These are phyloP conservation scores for Rutstroemia sp. DNA, from an alignment of 2,329 filamentous ascomycete species.

Conservation along the genomic window DNA sequence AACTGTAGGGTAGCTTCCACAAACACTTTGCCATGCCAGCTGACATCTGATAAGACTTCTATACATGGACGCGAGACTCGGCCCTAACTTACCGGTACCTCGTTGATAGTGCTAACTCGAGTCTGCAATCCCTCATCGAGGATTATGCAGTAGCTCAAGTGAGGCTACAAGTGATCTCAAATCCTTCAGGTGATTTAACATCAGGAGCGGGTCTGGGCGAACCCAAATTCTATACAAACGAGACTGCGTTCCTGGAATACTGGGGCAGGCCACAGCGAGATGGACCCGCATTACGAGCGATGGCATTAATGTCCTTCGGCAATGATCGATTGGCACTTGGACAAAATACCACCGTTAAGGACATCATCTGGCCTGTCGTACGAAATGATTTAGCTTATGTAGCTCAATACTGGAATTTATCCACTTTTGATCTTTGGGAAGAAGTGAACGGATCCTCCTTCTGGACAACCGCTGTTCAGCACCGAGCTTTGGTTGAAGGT, in stretches of 20 bases:
- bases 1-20: constrained; percentile 39
- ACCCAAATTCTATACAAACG: constrained; percentile 63
- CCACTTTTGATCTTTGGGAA: constrained; percentile 74
- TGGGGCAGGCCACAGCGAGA: constrained; percentile 66
- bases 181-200: constrained; percentile 40
- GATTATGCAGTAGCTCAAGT: constrained; percentile 64
- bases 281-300: constrained; percentile 71
- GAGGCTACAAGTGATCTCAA: constrained; percentile 45
- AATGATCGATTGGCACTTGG: constrained; percentile 63
- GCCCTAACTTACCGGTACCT: constrained; percentile 65
- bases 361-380: constrained; percentile 65
- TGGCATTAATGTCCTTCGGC: constrained; percentile 63
- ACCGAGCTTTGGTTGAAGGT: constrained; percentile 56
- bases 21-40: not conserved
- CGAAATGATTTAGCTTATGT: constrained; percentile 69
- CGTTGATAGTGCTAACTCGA: constrained; percentile 54
- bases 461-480: constrained; percentile 65
- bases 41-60: constrained; percentile 52
- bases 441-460: constrained; percentile 70
- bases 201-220: constrained; percentile 53
- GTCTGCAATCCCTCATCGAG: constrained; percentile 46
- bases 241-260: constrained; percentile 52
- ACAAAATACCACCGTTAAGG: constrained; percentile 32
- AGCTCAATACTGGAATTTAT: constrained; percentile 60
- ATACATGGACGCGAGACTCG: constrained; percentile 70